Evolutionary conservation across 495 filamentous ascomycete genomes (phyloP), one percentile per base, ranked within the genome.

Genomic region (Durotheca rogersii): DNA sequence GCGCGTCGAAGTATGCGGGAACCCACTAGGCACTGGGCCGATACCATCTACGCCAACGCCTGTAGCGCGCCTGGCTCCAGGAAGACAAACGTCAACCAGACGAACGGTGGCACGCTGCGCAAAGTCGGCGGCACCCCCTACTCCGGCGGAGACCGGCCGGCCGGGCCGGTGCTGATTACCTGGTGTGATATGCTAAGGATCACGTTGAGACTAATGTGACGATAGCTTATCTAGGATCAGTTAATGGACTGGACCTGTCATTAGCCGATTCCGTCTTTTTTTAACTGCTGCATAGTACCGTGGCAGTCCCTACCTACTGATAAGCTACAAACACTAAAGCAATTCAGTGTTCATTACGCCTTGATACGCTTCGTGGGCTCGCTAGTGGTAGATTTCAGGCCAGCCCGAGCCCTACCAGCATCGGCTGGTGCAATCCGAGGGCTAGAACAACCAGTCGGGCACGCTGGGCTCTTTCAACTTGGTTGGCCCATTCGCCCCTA

Each of bases 1-100:
- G 40, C 2, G 37, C 58, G 6, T 70, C 65, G 0, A 58, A 62
- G 5, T 78, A 76, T 37, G 57, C 60, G 73, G 40, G 68, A 79
- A 53, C 74, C 76, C 1, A 51, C 66, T 6, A 68, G 60, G n/a
- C 69, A 72, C 17, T 75, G 75, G 9, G 71, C 77, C 9, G 66
- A 61, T 40, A 72, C 67, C 7, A 69, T 81, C 44, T 83, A 83
- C 51, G 78, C 76, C 4, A 64, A 81, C 56, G 78, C 78, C 0
- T 81, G 79, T 78, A 73, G 67, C 34, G 77, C 78, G 4, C 78
- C 76, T 1, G 77, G 70, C 0, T 82, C 70, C 60, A 81, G 81
- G 77, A 82, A 81, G 69, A 81, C 77, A 4, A 79, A 77, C 41
- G 60, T 63, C n/a, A 71, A 74, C 45, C 70, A 77, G 14, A 65